Evolutionary conservation across 352 stramenopile species (phyloP).

Genomic region (Elongisporangium prolatum): DNA sequence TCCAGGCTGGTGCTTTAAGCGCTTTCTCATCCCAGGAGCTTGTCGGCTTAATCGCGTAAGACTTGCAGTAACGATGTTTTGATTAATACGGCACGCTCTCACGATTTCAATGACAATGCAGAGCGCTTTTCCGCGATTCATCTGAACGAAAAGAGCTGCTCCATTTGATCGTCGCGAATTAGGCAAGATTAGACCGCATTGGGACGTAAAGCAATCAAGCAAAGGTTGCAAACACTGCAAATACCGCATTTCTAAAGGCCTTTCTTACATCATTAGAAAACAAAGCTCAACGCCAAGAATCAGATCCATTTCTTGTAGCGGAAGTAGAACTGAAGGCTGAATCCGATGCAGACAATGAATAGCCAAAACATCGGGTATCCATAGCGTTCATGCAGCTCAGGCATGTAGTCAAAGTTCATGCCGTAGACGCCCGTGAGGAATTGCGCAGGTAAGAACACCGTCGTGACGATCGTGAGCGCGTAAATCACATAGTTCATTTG

Average conservation of each 20-base stretch:
- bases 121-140: slow-evolving; percentile 62
- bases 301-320: slow-evolving; percentile 84
- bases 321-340: slow-evolving; percentile 74
- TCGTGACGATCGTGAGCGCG: slow-evolving; percentile 88
- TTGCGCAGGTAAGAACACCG: slow-evolving; percentile 81
- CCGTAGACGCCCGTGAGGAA: slow-evolving; percentile 88
- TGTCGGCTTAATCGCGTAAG: slow-evolving; percentile 40
- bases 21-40: slow-evolving; percentile 43
- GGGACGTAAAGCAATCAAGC: not conserved
- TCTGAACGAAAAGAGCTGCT: slow-evolving; percentile 45
- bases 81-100: slow-evolving; percentile 1
- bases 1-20: slow-evolving; percentile 31
- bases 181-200: not conserved
- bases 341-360: slow-evolving; percentile 61
- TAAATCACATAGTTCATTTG: slow-evolving; percentile 91
- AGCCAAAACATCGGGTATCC: slow-evolving; percentile 84
- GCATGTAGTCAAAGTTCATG: slow-evolving; percentile 91
- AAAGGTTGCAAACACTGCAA: not conserved
- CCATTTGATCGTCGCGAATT: slow-evolving; percentile 15
- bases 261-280: slow-evolving; percentile 2
- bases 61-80: not conserved
- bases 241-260: not conserved
- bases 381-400: slow-evolving; percentile 75
- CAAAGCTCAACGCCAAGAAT: too few relatives aligned
- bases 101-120: slow-evolving; percentile 9